Percentiles rank a stretch among this genome's conserved stretches.
phyloP scores from a whole-genome alignment of 192 early-diverging fungal species.

The Cladochytrium replicatum region DNA sequence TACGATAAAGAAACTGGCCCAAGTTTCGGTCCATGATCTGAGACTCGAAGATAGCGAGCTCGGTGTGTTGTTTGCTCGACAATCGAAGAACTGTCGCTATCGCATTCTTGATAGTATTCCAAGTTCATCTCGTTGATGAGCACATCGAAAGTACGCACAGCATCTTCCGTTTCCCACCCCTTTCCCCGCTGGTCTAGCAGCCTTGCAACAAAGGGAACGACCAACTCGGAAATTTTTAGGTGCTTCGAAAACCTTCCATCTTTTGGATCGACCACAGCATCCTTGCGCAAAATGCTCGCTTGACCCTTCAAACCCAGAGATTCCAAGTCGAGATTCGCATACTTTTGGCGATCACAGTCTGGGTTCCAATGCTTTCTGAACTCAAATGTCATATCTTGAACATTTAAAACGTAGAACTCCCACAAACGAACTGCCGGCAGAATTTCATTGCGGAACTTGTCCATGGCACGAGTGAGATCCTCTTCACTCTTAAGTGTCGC shows the following conservation, averaged over 20 bases:
- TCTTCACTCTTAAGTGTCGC: slow-evolving; percentile 46
- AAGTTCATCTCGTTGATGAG: slow-evolving; percentile 85
- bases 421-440: slow-evolving; percentile 56
- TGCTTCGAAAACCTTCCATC: slow-evolving; percentile 51
- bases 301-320: slow-evolving; percentile 17
- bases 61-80: slow-evolving; percentile 65
- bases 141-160: slow-evolving; percentile 31
- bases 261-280: slow-evolving; percentile 15
- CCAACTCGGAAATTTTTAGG: slow-evolving; percentile 34
- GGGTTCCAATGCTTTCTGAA: slow-evolving; percentile 14
- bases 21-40: slow-evolving; percentile 77
- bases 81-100: slow-evolving; percentile 62
- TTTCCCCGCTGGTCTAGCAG: slow-evolving; percentile 5
- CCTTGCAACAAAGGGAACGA: slow-evolving; percentile 38
- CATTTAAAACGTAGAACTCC: slow-evolving; percentile 76
- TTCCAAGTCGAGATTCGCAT: too few species aligned
- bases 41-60: slow-evolving; percentile 74
- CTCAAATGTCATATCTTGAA: slow-evolving; percentile 6
- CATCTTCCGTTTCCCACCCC: not conserved
- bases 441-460: slow-evolving; percentile 20
- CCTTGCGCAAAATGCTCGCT: slow-evolving; percentile 15
- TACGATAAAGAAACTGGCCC: slow-evolving; percentile 61
- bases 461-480: slow-evolving; percentile 59
- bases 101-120: slow-evolving; percentile 73
- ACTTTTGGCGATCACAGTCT: too few species aligned